These are phyloP conservation scores for Trametes polyzona DNA, from an alignment of 1,284 basidiomycete genomes.

Conservation along the genomic window DNA sequence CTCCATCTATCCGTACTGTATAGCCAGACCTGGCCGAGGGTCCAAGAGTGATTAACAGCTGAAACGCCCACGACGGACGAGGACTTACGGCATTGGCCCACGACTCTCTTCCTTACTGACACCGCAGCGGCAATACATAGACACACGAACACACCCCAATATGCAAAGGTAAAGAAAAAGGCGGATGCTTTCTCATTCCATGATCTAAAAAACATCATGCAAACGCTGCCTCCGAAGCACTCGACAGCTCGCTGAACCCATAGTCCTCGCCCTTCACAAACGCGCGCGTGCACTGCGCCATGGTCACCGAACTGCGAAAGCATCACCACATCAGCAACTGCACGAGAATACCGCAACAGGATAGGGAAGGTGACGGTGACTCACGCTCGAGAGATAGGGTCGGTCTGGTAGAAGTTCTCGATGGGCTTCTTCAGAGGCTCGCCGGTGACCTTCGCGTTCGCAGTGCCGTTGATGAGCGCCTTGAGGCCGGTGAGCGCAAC, in stretches of 20 bases:
- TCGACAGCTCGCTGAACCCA: constrained; percentile 43
- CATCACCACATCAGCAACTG: background rate
- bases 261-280: constrained; percentile 72
- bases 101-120: no score
- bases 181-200: constrained; percentile 17
- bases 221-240: constrained; percentile 47
- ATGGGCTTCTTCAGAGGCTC: constrained; percentile 82
- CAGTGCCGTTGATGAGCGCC: constrained; percentile 55
- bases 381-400: constrained; percentile 84
- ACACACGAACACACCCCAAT: no score
- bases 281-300: constrained; percentile 83
- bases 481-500: constrained; percentile 76
- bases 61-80: no score
- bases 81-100: no score
- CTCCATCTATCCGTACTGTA: no score
- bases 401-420: constrained; percentile 95
- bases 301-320: constrained; percentile 72
- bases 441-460: constrained; percentile 60
- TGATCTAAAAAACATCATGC: constrained; percentile 37
- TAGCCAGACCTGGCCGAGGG: no score
- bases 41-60: no score
- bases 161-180: background rate
- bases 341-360: background rate
- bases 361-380: constrained; percentile 38
- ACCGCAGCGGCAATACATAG: no score